phyloP scores from a whole-genome alignment of 2,329 filamentous ascomycete genomes.

The Chaetomiaceae sp. region DNA sequence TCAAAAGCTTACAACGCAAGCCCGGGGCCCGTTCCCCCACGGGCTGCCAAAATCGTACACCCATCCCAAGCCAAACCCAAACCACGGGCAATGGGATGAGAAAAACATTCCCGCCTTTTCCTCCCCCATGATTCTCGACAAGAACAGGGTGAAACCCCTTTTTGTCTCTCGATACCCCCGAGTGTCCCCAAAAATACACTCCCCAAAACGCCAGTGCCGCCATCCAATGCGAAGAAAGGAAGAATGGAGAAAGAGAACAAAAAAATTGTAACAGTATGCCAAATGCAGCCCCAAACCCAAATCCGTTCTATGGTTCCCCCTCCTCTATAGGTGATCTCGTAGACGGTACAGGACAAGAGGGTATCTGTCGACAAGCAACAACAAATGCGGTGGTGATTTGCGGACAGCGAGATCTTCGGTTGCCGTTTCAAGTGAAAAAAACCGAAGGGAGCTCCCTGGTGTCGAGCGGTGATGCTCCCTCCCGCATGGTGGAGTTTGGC shows the following conservation, averaged over 20 bases:
- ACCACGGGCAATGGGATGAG: no score
- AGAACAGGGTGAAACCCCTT: not conserved
- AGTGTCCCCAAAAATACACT: no score
- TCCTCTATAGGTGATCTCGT: conserved; percentile 7
- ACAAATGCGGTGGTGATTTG: not conserved
- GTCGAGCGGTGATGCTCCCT: not conserved
- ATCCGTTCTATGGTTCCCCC: conserved; percentile 8
- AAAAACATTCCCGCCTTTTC: not conserved
- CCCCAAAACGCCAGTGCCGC: conserved; percentile 7
- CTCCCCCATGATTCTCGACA: not conserved
- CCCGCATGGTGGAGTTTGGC: not conserved
- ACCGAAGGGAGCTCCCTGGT: no score
- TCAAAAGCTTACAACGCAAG: not conserved
- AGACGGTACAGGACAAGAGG: conserved; percentile 5
- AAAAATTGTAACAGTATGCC: not conserved
- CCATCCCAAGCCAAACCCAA: not conserved
- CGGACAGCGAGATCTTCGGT: not conserved
- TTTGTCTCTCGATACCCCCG: not conserved
- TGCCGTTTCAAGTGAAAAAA: no score
- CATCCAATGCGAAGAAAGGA: conserved; percentile 4
- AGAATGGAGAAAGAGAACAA: not conserved
- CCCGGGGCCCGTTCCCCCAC: not conserved
- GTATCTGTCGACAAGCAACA: conserved; percentile 7
- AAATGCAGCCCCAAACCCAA: not conserved
- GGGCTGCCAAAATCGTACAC: not conserved